Evolutionary conservation across 306 rosid species (phyloP).

Genomic region (Adenanthera pavonina): DNA sequence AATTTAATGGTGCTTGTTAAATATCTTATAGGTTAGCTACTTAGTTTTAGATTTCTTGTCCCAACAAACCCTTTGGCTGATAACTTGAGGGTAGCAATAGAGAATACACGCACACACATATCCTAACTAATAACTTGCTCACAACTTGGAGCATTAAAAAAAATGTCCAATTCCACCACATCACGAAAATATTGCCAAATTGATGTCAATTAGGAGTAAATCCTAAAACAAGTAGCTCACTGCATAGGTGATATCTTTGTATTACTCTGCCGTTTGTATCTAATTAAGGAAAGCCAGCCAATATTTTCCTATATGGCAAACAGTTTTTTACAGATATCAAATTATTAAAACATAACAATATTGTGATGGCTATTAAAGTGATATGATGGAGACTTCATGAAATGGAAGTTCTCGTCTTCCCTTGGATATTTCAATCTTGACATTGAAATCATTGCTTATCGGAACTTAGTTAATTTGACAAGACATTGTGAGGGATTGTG

Average conservation of each 20-base stretch:
- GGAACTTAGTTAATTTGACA: slow-evolving; percentile 16
- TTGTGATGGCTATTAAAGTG: slow-evolving; percentile 6
- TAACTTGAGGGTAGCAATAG: slow-evolving; percentile 7
- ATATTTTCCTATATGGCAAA: slow-evolving; percentile 1
- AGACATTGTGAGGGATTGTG: slow-evolving; percentile 7
- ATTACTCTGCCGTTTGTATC: slow-evolving; percentile 2
- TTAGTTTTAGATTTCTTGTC: slow-evolving; percentile 23
- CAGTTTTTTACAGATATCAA: background rate
- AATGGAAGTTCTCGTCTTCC: slow-evolving; percentile 23
- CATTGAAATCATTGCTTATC: slow-evolving; percentile 16
- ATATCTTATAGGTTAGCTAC: slow-evolving; percentile 13
- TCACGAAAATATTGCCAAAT: slow-evolving; percentile 7
- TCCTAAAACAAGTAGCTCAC: slow-evolving; percentile 10
- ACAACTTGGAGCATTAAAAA: slow-evolving; percentile 19
- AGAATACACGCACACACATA: background rate
- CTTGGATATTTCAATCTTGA: slow-evolving; percentile 11
- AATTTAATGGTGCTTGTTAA: slow-evolving; percentile 31
- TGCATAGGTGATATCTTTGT: slow-evolving; percentile 27
- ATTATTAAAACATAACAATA: background rate
- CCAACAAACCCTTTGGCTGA: slow-evolving; percentile 16
- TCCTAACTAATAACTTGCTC: background rate
- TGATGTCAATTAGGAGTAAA: slow-evolving; percentile 18
- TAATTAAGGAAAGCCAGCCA: slow-evolving; percentile 3
- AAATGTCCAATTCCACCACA: background rate
- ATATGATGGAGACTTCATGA: slow-evolving; percentile 28